Conservation (phyloP, 306 rosid species). For the barrel medic (Medicago truncatula) region DNA sequence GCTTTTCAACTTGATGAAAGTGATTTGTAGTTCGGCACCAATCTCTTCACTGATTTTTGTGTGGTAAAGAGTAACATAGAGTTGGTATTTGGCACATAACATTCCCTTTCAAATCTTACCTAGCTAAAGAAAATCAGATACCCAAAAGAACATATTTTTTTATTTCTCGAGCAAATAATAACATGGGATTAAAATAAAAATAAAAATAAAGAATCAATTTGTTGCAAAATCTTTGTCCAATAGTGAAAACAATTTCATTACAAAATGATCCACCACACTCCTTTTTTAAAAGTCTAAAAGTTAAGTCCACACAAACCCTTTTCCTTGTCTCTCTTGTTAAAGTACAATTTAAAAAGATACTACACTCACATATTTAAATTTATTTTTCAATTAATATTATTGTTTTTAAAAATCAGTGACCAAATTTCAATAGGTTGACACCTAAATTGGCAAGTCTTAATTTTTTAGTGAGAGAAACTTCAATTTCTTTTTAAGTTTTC, state of each 20-base stretch:
- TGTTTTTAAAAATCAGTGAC: too few relatives aligned
- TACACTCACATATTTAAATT: neutral
- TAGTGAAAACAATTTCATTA: slow-evolving; percentile 39
- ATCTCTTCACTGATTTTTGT: slow-evolving; percentile 48
- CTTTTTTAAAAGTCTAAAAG: slow-evolving; percentile 40
- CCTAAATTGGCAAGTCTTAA: too few relatives aligned
- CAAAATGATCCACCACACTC: slow-evolving; percentile 44
- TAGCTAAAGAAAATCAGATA: slow-evolving; percentile 26
- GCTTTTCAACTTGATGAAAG: slow-evolving; percentile 51
- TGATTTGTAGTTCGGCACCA: slow-evolving; percentile 47
- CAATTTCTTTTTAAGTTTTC: too few relatives aligned
- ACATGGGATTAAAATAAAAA: neutral
- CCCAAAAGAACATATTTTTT: slow-evolving; percentile 7
- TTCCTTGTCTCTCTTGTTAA: neutral
- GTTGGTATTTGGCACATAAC: slow-evolving; percentile 47
- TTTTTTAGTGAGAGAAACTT: too few relatives aligned
- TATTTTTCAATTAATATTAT: too few relatives aligned
- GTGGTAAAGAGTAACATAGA: slow-evolving; percentile 55
- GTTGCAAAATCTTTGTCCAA: slow-evolving; percentile 50
- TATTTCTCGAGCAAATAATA: neutral
- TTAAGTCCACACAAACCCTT: slow-evolving; percentile 27
- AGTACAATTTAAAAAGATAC: neutral
- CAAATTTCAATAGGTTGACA: too few relatives aligned
- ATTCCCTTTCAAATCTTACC: slow-evolving; percentile 55
- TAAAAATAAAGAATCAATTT: slow-evolving; percentile 32